Evolutionary conservation across 2,329 filamentous ascomycete species (phyloP), one percentile per base, ranked within the genome.

Genomic region (Lasiodiplodia hormozganensis): DNA sequence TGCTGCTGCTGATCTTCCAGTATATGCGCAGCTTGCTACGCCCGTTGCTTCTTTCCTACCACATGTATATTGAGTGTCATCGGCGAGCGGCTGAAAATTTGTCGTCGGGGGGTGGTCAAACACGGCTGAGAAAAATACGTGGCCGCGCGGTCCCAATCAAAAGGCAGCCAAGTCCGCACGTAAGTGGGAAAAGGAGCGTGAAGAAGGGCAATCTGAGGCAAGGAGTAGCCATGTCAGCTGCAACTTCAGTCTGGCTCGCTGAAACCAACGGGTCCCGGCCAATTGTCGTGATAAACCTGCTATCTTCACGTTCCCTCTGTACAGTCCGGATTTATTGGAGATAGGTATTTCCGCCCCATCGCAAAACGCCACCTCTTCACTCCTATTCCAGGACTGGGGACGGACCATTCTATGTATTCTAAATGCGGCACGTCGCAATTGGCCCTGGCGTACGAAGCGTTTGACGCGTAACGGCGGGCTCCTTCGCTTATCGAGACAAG

Each of bases 401-500:
- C 47, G 31, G 60, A 28, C 60, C 60, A 23, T 34, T 11, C 3
- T 11, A 34, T 21, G 40, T 25, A 16, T 25, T 28, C 10, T 23
- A 23, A 7, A 40, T 23, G 31, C 58, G 25, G 8, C 25, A 36
- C 43, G 8, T 23, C 38, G 40, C 57, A 34, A 36, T 7, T 64
- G 60, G 60, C 47, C 60, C 51, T 34, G 34, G 60, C 60, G 57
- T 36, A 31, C 60, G 31, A 38, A 38, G 28, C 43, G 60, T 18
- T 52, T 36, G 60, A 64, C 60, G 60, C 60, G 60, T 64, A 36
- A 64, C 36, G 18, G 60, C 28, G 12, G 47, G 60, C 25, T 52
- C 60, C 60, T 64, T 64, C 60, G 60, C 60, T 64, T 64, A 64
- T 64, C 60, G 60, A 64, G 60, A 64, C 60, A 64, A 52, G 60